Evolutionary conservation across 31 red algal genomes (phyloP).

Genomic region (Asparagopsis taxiformis): DNA sequence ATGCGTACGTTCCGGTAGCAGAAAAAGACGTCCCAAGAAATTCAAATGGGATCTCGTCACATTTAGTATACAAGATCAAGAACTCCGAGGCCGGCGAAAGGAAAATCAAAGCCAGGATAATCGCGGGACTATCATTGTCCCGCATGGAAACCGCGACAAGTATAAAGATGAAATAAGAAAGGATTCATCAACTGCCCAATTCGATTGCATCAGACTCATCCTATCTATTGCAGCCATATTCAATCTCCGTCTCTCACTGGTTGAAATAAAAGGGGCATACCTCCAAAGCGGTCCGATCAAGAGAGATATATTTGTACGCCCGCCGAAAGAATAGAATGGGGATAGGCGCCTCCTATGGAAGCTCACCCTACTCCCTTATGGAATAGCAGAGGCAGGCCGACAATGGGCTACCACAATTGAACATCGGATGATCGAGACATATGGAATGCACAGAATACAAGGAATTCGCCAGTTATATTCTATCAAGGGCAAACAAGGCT

Average conservation of each 20-base stretch:
- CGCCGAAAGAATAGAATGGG: not conserved
- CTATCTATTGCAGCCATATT: slow-evolving; percentile 2
- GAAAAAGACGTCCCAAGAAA: slow-evolving; percentile 5
- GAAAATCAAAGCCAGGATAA: not conserved
- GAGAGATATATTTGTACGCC: slow-evolving; percentile 3
- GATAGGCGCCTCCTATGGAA: slow-evolving; percentile 7
- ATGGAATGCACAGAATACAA: not conserved
- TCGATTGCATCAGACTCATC: slow-evolving; percentile 24
- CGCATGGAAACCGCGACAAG: slow-evolving; percentile 22
- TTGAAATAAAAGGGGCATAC: slow-evolving; percentile 21
- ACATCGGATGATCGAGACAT: slow-evolving; percentile 3
- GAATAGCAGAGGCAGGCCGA: slow-evolving; percentile 14
- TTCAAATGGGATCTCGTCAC: slow-evolving; percentile 22
- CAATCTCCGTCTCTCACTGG: not conserved
- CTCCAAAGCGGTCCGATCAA: slow-evolving; percentile 29
- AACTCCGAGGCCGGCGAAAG: not conserved
- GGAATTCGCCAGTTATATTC: slow-evolving; percentile 23
- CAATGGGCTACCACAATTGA: slow-evolving; percentile 10
- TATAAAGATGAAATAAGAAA: slow-evolving; percentile 9
- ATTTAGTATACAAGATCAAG: slow-evolving; percentile 34
- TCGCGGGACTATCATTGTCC: no score
- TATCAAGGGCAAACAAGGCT: not conserved
- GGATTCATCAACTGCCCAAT: slow-evolving; percentile 22
- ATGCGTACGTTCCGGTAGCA: slow-evolving; percentile 3
- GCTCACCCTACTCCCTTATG: slow-evolving; percentile 16